Base-by-base conservation (phyloP, 2,329 filamentous ascomycete species). In the Domatiomyces globalis region DNA sequence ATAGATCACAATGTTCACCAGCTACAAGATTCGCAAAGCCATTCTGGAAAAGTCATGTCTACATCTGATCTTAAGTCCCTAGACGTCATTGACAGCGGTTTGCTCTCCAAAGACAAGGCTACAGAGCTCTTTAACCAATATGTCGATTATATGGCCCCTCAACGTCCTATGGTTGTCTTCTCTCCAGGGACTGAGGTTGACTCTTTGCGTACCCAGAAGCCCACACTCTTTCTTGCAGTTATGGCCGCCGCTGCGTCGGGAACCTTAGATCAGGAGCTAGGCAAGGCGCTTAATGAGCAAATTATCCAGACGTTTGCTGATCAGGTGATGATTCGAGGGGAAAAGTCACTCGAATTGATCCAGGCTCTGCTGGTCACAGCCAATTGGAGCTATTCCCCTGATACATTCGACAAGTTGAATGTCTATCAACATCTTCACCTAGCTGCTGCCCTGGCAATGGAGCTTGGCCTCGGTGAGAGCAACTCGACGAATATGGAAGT, bases 341-440 rank as follows among this genome's bases (percentile, higher is more conserved):
- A 87, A 58, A 94, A 92, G 70, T 85, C 78, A 36, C 67, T 94
- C 9, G 87, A 94, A 65, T 72, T 94, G 5, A 78, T 94, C 9
- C 87, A 94, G 67, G 79, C 85, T 1, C 69, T 92, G 43, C 75
- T 86, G 51, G 70, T 94, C 1, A 73, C 79, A 5, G 78, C 82
- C 17, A 76, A 87, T n/a, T 94, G 87, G 86, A 92, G 92, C 65
- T 77, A 84, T 60, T 84, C 85, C 51, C 85, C 90, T 61, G 84
- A 90, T 67, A 29, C 17, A 18, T 48, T 36, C 27, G 44, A 51
- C 10, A 17, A 48, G n/a, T 78, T 90, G 62, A 90, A 90, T 63
- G 92, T 90, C 65, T 94, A 90, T 68, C 85, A 89, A 69, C 76
- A 90, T 58, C 80, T 87, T 45, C 86, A 94, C 64, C 79, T 86